A percentile compares a stretch with the other conserved stretches of the same genome.
Evolutionary conservation across 1,139 yeast species (phyloP).

Genomic region (Kodamaea ohmeri): DNA sequence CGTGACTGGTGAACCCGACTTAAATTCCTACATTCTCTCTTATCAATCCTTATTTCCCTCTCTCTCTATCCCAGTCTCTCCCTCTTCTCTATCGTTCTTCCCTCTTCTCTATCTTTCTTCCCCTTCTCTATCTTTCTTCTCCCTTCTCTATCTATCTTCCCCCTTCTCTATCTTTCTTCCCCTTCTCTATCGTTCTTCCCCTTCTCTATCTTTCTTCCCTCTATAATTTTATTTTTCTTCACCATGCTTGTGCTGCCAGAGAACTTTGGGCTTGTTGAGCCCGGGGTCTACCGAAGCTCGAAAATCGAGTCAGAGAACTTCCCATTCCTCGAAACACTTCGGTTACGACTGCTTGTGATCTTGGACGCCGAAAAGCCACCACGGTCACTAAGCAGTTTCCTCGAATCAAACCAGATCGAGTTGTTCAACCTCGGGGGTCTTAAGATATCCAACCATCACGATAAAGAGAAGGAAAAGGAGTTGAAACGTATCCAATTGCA

Average conservation of each 20-base stretch:
- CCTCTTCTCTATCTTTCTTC: too few relatives aligned
- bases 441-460: constrained; percentile 42
- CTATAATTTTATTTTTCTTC: neutral
- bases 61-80: too few relatives aligned
- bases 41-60: too few relatives aligned
- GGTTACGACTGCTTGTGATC: constrained; percentile 55
- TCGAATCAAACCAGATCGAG: constrained; percentile 43
- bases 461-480: constrained; percentile 10
- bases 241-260: constrained; percentile 75
- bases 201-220: neutral
- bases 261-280: constrained; percentile 74
- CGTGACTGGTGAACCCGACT: too few relatives aligned
- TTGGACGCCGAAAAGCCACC: constrained; percentile 75
- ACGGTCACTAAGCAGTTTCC: constrained; percentile 45
- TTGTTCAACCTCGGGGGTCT: constrained; percentile 46
- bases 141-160: too few relatives aligned
- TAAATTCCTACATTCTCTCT: too few relatives aligned
- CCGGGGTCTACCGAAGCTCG: constrained; percentile 63
- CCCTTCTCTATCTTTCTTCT: too few relatives aligned
- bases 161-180: too few relatives aligned
- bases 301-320: constrained; percentile 55
- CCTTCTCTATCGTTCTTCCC: neutral
- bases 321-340: constrained; percentile 64
- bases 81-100: too few relatives aligned
- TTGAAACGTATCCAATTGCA: constrained; percentile 8